These are phyloP conservation scores for Suillus variegatus DNA, from an alignment of 768 basidiomycete genomes.

Conservation along the genomic window DNA sequence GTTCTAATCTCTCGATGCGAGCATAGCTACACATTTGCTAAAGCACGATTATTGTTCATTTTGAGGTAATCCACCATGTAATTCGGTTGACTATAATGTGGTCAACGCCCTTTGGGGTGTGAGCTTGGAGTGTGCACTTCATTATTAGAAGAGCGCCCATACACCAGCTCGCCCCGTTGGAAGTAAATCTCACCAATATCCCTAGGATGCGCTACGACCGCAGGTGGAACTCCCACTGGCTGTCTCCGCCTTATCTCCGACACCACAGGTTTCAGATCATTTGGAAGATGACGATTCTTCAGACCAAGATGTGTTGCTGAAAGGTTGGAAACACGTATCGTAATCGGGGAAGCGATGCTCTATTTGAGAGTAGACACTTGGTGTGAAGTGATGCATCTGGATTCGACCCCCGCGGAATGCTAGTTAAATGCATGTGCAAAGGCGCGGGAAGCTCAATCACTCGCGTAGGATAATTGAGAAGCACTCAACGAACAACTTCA, in stretches of 20 bases:
- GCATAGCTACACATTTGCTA: not conserved
- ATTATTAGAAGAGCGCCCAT: constrained; percentile 24
- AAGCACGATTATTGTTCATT: not conserved
- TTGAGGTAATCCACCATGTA: not conserved
- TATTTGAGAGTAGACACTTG: not conserved
- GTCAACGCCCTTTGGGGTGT: not conserved
- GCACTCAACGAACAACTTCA: too few relatives aligned
- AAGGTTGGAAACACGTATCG: constrained; percentile 27
- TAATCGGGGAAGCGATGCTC: not conserved
- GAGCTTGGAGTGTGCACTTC: not conserved
- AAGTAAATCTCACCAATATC: constrained; percentile 12
- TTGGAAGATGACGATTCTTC: constrained; percentile 15
- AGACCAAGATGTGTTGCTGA: constrained; percentile 1
- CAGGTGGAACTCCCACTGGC: constrained; percentile 30
- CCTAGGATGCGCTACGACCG: constrained; percentile 20
- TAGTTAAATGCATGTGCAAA: not conserved
- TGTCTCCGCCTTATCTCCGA: constrained; percentile 4
- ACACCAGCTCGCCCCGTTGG: constrained; percentile 17
- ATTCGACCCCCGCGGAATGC: not conserved
- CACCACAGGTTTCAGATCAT: constrained; percentile 17
- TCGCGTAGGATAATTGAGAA: too few relatives aligned
- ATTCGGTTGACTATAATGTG: not conserved
- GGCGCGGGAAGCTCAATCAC: too few relatives aligned
- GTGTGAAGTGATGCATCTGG: constrained; percentile 24
- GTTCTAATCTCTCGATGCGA: not conserved